These are phyloP conservation scores for Starmerella lactis-condensi DNA, from an alignment of 805 yeast genomes.

Conservation along the genomic window DNA sequence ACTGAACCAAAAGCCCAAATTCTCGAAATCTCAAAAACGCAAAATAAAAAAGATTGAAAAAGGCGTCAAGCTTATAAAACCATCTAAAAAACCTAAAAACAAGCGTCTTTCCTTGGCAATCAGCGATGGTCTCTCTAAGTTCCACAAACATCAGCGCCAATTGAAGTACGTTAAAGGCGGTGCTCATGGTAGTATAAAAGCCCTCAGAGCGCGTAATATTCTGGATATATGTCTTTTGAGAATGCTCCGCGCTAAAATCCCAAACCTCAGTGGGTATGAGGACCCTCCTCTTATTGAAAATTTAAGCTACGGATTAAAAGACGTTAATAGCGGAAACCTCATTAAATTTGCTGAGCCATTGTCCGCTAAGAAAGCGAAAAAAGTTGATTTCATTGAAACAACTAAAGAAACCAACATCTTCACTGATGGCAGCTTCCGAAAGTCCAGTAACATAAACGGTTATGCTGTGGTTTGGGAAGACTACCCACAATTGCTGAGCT, in stretches of 20 bases:
- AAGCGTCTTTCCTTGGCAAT: no score
- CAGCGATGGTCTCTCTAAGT: neutral
- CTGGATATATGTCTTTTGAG: conserved; percentile 6
- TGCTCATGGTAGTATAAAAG: neutral
- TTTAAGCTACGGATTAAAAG: conserved; percentile 1
- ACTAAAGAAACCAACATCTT: neutral
- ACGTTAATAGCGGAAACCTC: neutral
- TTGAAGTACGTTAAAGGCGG: neutral
- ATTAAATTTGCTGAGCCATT: neutral
- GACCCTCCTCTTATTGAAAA: conserved; percentile 3
- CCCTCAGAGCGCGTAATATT: conserved; percentile 3
- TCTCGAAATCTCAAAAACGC: no score
- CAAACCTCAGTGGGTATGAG: conserved; percentile 1
- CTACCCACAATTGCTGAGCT: conserved; percentile 1
- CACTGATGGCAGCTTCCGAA: conserved; percentile 9
- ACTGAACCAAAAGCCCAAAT: no score
- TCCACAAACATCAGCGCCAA: neutral
- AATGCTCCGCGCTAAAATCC: conserved; percentile 4
- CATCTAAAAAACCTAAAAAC: no score
- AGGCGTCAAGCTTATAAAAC: no score
- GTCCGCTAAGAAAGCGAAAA: no score
- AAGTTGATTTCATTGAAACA: no score
- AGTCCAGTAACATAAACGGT: conserved; percentile 1
- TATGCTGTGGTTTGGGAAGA: conserved; percentile 9
- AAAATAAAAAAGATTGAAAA: no score